phyloP scores from a whole-genome alignment of 1,139 yeast species.

The Yamadazyma kanchanaburiensis region DNA sequence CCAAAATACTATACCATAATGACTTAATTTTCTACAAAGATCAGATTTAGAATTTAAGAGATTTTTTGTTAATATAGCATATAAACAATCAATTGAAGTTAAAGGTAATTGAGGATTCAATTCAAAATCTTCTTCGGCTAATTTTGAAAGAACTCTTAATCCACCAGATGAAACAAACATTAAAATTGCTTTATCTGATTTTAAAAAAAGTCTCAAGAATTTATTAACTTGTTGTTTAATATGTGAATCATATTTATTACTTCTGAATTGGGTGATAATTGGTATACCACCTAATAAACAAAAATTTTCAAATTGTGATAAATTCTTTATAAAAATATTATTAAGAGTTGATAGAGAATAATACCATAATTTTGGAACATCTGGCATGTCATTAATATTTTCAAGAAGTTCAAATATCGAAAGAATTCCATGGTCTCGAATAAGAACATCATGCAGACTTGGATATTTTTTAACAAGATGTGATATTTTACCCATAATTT shows the following conservation, averaged over 20 bases:
- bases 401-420: constrained; percentile 49
- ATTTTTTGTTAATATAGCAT: constrained; percentile 40
- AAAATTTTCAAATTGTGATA: constrained; percentile 45
- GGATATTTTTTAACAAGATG: constrained; percentile 42
- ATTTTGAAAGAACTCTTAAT: constrained; percentile 43
- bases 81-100: constrained; percentile 45
- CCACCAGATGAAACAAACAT: constrained; percentile 61
- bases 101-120: constrained; percentile 42
- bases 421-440: constrained; percentile 49
- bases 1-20: constrained; percentile 50
- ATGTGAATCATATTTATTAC: constrained; percentile 28
- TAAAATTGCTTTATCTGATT: constrained; percentile 39
- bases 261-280: constrained; percentile 41
- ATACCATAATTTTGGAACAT: constrained; percentile 34
- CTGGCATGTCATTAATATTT: constrained; percentile 29
- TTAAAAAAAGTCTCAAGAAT: constrained; percentile 37
- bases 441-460: constrained; percentile 38
- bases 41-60: constrained; percentile 49
- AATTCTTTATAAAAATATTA: constrained; percentile 31
- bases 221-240: constrained; percentile 44
- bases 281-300: constrained; percentile 61
- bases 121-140: constrained; percentile 55
- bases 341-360: constrained; percentile 41
- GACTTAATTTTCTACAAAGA: constrained; percentile 51
- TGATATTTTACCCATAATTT: constrained; percentile 39